Base-by-base conservation (phyloP, 2,329 filamentous ascomycete genomes). In the Fusarium falciforme region DNA sequence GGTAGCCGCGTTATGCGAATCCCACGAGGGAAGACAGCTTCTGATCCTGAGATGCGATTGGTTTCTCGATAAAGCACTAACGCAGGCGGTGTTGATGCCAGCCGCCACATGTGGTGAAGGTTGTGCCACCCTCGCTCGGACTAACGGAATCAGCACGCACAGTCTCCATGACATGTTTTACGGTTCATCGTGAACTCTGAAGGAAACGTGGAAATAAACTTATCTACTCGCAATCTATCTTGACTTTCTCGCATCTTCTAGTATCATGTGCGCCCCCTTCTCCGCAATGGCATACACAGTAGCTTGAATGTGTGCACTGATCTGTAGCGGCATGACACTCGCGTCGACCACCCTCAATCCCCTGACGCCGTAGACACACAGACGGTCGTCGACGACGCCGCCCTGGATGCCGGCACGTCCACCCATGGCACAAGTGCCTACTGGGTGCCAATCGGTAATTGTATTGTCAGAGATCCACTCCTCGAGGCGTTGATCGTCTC, bases 371-470 rank as follows among this genome's bases (percentile, higher is more conserved):
- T 82, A 80, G 0, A 82, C 80, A 0, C 74, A 68, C 1, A 82
- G 75, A 10, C 76, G 67, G 17, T 74, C 64, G 29, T 82, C 79
- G 5, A 82, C 80, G 0, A 82, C 80, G 6, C 82, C 82, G 0
- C 76, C 80, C 12, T 67, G 35, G 9, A 81, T 77, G 3, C 79
- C 80, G 12, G 70, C 77, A 0, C 66, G 72, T 3, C 80, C 78
- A 9, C 80, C 80, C 79, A 83, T 81, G 55, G 69, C 77, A 25
- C 80, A 84, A 5, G 78, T 83, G 14, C 82, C 82, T 17, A 81
- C 81, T 1, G 85, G 85, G 68, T 88, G 86, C 78, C 78, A 81
- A 20, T 82, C 80, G 0, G 78, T 80, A 12, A 81, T 76, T 1
- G 80, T 81, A 38, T 80, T 76, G 10, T 77, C 61, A 2, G 67